Percentiles rank a stretch among this genome's conserved stretches.
Evolutionary conservation across 148 eudicot genomes (phyloP).

Genomic region (Rhododendron ovatum): DNA sequence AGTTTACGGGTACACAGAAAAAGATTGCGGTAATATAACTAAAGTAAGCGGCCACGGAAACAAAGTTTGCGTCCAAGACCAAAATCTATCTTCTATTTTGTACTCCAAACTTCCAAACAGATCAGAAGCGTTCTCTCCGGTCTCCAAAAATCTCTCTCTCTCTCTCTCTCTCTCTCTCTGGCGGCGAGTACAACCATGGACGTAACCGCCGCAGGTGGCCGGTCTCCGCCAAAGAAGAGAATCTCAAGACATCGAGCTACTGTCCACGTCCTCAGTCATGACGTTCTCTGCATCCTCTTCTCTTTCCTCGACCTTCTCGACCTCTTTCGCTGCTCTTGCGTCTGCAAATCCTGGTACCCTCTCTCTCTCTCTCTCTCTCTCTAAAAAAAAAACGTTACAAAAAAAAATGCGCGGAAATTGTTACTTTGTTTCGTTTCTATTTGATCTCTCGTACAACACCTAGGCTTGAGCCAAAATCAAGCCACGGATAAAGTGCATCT

Average conservation of each 20-base stretch:
- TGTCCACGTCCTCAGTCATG: conserved; percentile 36
- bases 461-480: background rate
- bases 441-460: background rate
- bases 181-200: conserved; percentile 22
- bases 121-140: background rate
- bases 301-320: conserved; percentile 59
- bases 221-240: conserved; percentile 24
- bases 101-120: too few relatives aligned
- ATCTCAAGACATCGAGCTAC: conserved; percentile 10
- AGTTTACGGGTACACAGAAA: too few relatives aligned
- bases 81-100: too few relatives aligned
- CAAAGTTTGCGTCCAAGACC: too few relatives aligned
- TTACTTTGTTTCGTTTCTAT: background rate
- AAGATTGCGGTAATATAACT: too few relatives aligned
- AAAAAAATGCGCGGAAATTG: background rate
- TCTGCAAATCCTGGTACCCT: conserved; percentile 70
- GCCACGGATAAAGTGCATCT: background rate
- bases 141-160: too few relatives aligned
- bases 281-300: conserved; percentile 49
- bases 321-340: conserved; percentile 68
- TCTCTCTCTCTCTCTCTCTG: too few relatives aligned
- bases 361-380: background rate
- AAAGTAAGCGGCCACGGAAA: too few relatives aligned
- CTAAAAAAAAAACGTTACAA: background rate
- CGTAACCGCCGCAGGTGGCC: conserved; percentile 11